Base-by-base conservation (phyloP, 495 filamentous ascomycete genomes). In the Podospora didyma region DNA sequence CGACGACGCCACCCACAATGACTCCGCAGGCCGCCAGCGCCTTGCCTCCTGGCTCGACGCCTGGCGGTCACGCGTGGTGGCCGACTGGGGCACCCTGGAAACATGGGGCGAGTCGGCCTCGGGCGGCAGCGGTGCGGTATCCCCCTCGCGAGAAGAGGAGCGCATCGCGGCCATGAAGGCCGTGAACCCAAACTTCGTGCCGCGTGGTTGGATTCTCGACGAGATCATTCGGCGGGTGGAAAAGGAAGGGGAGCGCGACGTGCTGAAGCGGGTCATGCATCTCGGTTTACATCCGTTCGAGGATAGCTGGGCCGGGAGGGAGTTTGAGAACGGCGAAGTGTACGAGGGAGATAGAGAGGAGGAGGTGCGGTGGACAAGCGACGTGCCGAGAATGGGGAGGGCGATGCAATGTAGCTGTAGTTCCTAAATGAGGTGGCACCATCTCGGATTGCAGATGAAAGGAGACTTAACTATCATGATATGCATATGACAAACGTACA, bases 371-470 rank as follows among this genome's bases (percentile, higher is more conserved):
- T 96, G 89, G 75, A 92, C 86, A 57, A 86, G 90, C 9, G 92
- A 96, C 75, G 90, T 96, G 51, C 94, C 94, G 10, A 85, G 75
- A 71, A 72, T 74, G 42, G 82, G 82, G 69, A 79, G 89, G 63
- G 88, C 85, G 42, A 83, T 96, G 82, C 93, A 96, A 78, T 98
- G 94, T 73, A 92, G 88, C 67, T 98, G 94, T 69, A 82, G 79
- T 58, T 83, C 80, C 22, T 79, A 67, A 31, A 4, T 31, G 9
- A 31, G n/a, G n/a, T 31, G 26, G 9, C 26, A 31, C n/a, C n/a
- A n/a, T n/a, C n/a, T n/a, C n/a, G n/a, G n/a, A 31, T 9, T 31
- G 26, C 26, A 31, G 4, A 31, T n/a, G n/a, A n/a, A n/a, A n/a
- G n/a, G n/a, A n/a, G n/a, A n/a, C n/a, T n/a, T n/a, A n/a, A n/a